phyloP scores from a whole-genome alignment of 2,329 filamentous ascomycete species.

The Ophiosphaerella korrae region DNA sequence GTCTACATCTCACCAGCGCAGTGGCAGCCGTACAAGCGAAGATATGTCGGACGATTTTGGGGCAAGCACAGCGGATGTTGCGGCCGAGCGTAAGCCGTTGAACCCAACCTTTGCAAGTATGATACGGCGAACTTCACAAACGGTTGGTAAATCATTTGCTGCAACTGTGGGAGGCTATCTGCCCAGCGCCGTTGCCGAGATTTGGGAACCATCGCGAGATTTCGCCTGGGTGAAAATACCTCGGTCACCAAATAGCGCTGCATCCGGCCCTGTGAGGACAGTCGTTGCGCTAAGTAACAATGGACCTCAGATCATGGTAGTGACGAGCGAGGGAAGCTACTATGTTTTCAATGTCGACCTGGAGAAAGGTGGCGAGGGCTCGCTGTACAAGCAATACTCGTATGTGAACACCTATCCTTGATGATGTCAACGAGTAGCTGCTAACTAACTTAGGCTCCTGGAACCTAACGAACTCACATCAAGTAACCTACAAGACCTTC shows the following conservation, averaged over 20 bases:
- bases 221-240: constrained; percentile 97
- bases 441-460: constrained; percentile 38
- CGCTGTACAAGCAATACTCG: constrained; percentile 90
- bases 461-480: constrained; percentile 43
- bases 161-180: constrained; percentile 90
- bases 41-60: constrained; percentile 50
- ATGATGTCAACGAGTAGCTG: not conserved
- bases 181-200: constrained; percentile 91
- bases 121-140: constrained; percentile 91
- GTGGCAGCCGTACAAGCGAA: constrained; percentile 50
- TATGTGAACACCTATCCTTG: constrained; percentile 56
- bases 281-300: constrained; percentile 98
- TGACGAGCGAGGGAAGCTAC: constrained; percentile 93
- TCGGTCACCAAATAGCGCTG: constrained; percentile 55
- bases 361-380: constrained; percentile 91
- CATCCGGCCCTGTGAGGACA: constrained; percentile 68
- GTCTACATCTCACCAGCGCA: constrained; percentile 46
- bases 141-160: constrained; percentile 86
- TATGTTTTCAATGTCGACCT: constrained; percentile 96
- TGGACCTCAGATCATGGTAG: constrained; percentile 95
- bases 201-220: constrained; percentile 94
- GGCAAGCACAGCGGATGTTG: constrained; percentile 37
- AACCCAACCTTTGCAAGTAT: constrained; percentile 87
- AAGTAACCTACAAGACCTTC: constrained; percentile 36
- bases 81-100: constrained; percentile 45